phyloP scores from a whole-genome alignment of 2,329 filamentous ascomycete species.

The Phyllachora maydis region DNA sequence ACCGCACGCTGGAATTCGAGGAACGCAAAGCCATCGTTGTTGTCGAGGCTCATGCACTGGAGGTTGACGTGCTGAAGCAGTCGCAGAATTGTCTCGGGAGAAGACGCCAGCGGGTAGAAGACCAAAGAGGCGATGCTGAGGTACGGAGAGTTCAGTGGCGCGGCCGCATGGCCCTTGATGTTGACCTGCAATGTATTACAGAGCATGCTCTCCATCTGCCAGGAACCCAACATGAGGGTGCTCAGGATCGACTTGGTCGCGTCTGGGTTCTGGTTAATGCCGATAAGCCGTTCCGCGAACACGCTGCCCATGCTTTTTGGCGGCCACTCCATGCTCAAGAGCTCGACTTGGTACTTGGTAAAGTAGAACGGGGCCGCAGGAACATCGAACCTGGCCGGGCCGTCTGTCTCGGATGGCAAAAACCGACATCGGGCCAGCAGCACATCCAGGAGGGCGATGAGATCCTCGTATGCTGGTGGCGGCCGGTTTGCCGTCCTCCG shows the following conservation, averaged over 20 bases:
- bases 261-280: constrained; percentile 32
- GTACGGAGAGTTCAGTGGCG: constrained; percentile 28
- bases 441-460: constrained; percentile 27
- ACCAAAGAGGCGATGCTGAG: constrained; percentile 40
- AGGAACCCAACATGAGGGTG: constrained; percentile 30
- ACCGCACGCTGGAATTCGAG: constrained; percentile 19
- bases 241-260: constrained; percentile 34
- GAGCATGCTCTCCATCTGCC: constrained; percentile 27
- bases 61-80: constrained; percentile 21
- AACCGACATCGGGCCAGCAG: too few species aligned
- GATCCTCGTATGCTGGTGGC: constrained; percentile 28
- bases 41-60: constrained; percentile 22
- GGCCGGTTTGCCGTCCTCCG: constrained; percentile 27
- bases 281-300: constrained; percentile 46
- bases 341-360: too few species aligned
- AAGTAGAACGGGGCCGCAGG: too few species aligned
- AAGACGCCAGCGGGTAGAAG: too few species aligned
- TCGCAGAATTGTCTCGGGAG: too few species aligned
- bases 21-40: constrained; percentile 25
- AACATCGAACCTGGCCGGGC: too few species aligned
- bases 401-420: too few species aligned
- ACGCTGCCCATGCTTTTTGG: constrained; percentile 24
- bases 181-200: constrained; percentile 28
- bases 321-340: too few species aligned
- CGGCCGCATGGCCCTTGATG: constrained; percentile 27